Conservation (phyloP, 148 eudicot species). For the Fagopyrum esculentum region DNA sequence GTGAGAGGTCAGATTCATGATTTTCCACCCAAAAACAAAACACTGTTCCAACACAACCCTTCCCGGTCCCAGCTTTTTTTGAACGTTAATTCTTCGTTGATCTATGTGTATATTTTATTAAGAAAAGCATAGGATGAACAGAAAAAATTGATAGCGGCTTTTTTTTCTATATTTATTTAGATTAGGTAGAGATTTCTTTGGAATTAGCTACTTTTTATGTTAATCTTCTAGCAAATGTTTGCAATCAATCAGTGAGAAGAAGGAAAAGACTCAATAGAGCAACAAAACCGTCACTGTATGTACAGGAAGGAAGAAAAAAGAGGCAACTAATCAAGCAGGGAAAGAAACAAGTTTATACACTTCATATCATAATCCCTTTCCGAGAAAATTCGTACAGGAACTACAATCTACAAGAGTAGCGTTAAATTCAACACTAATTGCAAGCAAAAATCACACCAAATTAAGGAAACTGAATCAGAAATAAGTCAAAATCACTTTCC, state of each 20-base stretch:
- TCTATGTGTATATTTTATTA: not conserved
- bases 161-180: not conserved
- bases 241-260: not conserved
- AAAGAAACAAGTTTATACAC: not conserved
- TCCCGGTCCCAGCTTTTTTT: not conserved
- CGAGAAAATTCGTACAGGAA: too few relatives aligned
- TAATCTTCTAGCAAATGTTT: not conserved
- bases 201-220: not conserved
- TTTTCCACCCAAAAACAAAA: not conserved
- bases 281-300: not conserved
- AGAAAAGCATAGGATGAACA: not conserved
- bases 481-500: too few relatives aligned
- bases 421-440: not conserved
- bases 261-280: not conserved
- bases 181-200: not conserved
- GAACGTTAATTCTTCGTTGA: not conserved
- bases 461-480: too few relatives aligned
- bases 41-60: not conserved
- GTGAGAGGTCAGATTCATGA: not conserved
- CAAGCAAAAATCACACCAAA: not conserved
- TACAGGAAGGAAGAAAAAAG: not conserved
- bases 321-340: not conserved
- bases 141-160: not conserved
- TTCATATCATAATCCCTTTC: not conserved
- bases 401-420: too few relatives aligned